These are phyloP conservation scores for Colletotrichum endophyticum DNA, from an alignment of 2,329 filamentous ascomycete genomes.

Conservation along the genomic window DNA sequence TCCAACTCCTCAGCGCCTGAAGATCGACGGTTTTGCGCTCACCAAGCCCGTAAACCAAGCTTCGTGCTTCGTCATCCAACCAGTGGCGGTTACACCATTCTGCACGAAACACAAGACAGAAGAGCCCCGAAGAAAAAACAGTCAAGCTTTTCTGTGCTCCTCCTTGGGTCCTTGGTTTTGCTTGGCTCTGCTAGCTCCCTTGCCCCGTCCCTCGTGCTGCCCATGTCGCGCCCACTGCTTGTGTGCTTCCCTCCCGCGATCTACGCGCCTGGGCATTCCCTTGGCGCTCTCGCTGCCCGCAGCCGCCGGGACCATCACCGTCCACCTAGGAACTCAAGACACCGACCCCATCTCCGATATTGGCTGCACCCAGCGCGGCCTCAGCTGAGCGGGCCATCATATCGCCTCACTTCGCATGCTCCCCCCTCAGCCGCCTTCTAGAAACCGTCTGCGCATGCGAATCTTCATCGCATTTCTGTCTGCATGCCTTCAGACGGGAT, in stretches of 20 bases:
- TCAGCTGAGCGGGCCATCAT: background rate
- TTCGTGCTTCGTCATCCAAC: background rate
- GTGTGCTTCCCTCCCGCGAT: background rate
- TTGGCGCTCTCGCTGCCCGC: background rate
- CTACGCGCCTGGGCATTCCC: slow-evolving; percentile 18
- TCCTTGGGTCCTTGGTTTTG: background rate
- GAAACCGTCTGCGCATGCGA: background rate
- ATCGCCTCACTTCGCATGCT: background rate
- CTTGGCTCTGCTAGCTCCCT: slow-evolving; percentile 16
- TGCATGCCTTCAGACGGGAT: background rate
- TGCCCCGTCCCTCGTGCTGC: background rate
- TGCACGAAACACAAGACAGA: background rate
- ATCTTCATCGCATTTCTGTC: background rate
- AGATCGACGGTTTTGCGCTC: background rate
- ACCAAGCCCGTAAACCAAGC: background rate
- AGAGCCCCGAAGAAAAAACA: background rate
- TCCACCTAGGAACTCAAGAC: background rate
- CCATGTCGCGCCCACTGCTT: background rate
- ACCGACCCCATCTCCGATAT: background rate
- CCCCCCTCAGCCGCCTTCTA: background rate
- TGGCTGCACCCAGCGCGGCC: background rate
- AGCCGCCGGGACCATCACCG: background rate
- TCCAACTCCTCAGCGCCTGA: background rate
- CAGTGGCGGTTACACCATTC: background rate
- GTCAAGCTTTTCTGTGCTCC: slow-evolving; percentile 10